phyloP scores from a whole-genome alignment of 352 stramenopile genomes.

The Phytophthora ramorum region DNA sequence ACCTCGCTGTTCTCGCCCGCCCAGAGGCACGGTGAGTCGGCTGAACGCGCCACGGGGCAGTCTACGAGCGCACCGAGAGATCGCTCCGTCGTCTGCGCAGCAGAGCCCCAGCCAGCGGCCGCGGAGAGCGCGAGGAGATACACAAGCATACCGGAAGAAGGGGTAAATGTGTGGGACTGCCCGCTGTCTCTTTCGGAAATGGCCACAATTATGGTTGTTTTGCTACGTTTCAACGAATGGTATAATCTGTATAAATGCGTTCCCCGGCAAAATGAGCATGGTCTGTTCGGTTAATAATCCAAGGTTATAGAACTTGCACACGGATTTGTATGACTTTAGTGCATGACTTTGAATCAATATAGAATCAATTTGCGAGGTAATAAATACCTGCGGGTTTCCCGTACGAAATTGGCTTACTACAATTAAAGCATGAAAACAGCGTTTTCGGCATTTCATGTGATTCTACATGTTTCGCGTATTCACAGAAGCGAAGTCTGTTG shows the following conservation, averaged over 20 bases:
- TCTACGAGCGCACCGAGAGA: constrained; percentile 63
- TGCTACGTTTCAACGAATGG: too few species aligned
- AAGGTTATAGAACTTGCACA: too few species aligned
- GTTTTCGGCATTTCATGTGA: neutral
- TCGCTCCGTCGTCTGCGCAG: constrained; percentile 13
- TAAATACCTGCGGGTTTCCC: too few species aligned
- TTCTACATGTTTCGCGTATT: neutral
- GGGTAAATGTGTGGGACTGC: constrained; percentile 6
- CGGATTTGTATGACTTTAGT: too few species aligned
- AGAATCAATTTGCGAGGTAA: too few species aligned
- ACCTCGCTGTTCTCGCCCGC: constrained; percentile 49
- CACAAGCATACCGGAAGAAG: constrained; percentile 20
- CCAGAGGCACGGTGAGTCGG: constrained; percentile 59
- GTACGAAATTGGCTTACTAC: too few species aligned
- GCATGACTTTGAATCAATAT: too few species aligned
- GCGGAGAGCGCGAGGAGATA: constrained; percentile 30
- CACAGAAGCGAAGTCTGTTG: too few species aligned
- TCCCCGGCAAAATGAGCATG: too few species aligned
- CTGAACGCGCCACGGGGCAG: constrained; percentile 37
- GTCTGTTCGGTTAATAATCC: too few species aligned
- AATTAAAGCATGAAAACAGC: too few species aligned
- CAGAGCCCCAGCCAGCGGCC: constrained; percentile 1
- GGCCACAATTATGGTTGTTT: neutral
- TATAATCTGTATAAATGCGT: too few species aligned
- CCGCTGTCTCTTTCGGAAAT: constrained; percentile 34